Conservation (phyloP, 2,329 filamentous ascomycete genomes). For the Botrytis aclada region DNA sequence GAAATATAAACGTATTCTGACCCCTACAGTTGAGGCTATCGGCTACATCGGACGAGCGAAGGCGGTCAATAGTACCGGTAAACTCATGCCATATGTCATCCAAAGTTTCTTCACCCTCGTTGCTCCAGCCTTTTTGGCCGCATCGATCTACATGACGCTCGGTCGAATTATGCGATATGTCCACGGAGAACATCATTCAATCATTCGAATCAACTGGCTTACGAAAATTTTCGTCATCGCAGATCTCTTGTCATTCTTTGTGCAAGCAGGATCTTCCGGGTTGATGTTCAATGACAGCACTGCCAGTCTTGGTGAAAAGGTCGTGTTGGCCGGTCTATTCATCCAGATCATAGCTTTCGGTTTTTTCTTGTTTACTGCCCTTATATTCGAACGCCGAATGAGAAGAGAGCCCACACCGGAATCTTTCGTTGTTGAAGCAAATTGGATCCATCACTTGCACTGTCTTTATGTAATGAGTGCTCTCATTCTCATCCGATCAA, state of each 20-base stretch:
- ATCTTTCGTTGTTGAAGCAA: constrained; percentile 9
- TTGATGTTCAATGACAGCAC: background rate
- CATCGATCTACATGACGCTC: constrained; percentile 38
- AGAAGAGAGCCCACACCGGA: constrained; percentile 22
- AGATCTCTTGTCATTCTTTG: constrained; percentile 51
- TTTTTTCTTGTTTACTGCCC: constrained; percentile 50
- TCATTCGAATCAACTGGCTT: constrained; percentile 44
- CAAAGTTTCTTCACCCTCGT: constrained; percentile 41
- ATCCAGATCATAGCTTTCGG: constrained; percentile 57
- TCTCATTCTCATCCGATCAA: constrained; percentile 46
- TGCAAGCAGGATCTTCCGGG: constrained; percentile 42
- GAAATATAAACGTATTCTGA: background rate
- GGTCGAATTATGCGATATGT: constrained; percentile 31
- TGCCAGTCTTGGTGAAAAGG: constrained; percentile 42
- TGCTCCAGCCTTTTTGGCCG: constrained; percentile 42
- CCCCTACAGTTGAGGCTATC: constrained; percentile 40
- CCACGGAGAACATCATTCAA: constrained; percentile 40
- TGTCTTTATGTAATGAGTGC: constrained; percentile 43
- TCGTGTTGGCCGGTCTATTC: constrained; percentile 55
- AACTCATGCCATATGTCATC: constrained; percentile 37
- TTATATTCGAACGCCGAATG: constrained; percentile 30
- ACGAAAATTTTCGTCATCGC: constrained; percentile 55
- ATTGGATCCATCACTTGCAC: constrained; percentile 40
- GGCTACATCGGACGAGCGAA: constrained; percentile 38
- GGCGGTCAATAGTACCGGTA: constrained; percentile 27